Evolutionary conservation across 2,329 filamentous ascomycete species (phyloP), one percentile per base, ranked within the genome.

Genomic region (Ophiocordyceps sinensis): DNA sequence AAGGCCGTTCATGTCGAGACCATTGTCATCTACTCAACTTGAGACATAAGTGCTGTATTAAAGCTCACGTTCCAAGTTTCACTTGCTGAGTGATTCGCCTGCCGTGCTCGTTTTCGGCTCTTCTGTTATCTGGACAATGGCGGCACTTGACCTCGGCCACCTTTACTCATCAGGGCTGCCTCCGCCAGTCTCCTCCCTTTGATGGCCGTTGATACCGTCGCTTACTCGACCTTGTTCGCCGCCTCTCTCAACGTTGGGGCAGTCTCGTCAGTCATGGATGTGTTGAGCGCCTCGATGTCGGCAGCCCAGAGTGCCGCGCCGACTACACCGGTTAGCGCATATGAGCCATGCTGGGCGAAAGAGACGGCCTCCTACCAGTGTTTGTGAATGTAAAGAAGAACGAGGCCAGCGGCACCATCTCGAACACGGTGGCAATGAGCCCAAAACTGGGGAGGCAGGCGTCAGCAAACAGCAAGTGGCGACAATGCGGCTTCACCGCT

Each of bases 291-390:
- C 59, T 93, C 86, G 44, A 93, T 75, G 58, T 93, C 87, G 15
- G 85, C 84, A 34, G 89, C 88, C 87, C 87, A 95, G n/a, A 96
- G 65, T 8, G 89, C 89, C 41, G 88, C 89, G 8, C 87, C 89
- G 44, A 94, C 86, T 79, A 38, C 8, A 31, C 31, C 23, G 11
- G 49, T 50, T 39, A 46, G 37, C 36, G 6, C 32, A 17, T 5
- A 17, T 35, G 11, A 14, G 9, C 4, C 2, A 14, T 35, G 3
- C 19, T 19, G 19, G 19, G 19, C 19, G 19, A 15, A 9, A 14
- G 9, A 5, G 15, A 5, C 13, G 17, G 13, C 10, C 15, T 38
- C 62, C 54, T 64, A 75, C 75, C 75, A 2, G 85, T 82, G 59
- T 94, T 95, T 14, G 87, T 94, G 59, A 93, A 95, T 1, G 82